Evolutionary conservation across 2,329 filamentous ascomycete species (phyloP), one percentile per base, ranked within the genome.

Genomic region (Apiospora sp.): DNA sequence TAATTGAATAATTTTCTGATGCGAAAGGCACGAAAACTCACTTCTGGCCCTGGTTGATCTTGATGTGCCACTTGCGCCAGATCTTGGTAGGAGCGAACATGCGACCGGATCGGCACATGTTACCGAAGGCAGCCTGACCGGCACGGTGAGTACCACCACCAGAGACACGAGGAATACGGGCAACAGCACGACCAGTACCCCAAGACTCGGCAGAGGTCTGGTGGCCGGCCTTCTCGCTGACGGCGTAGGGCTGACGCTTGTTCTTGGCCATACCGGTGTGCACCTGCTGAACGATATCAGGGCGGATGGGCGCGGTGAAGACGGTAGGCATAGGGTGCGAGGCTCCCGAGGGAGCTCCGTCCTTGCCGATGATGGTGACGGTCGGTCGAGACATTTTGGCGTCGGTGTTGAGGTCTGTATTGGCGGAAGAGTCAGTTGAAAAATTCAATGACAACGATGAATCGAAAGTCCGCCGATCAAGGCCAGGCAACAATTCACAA

Each of bases 41-140:
- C 94, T 96, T 98, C 92, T 99, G 96, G 87, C 93, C 93, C 87
- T 97, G 92, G 92, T 97, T 98, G 92, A 99, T 92, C 95, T 98
- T 98, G 91, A 98, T 91, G 91, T 99, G 96, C 97, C 96, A 99
- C 91, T 98, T 98, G 87, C 96, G 92, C 97, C 96, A 99, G 89
- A 98, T 93, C 93, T 99, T 99, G 88, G 96, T 99, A 80, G 96
- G 96, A 81, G 96, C 96, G 89, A 99, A 99, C 96, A 99, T 99
- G 89, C 96, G 96, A 90, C 97, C 96, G 85, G 96, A 98, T 87
- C 96, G 95, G 90, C 96, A 99, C 95, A 96, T 95, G 94, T 99
- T 99, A 94, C 96, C 96, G 88, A 98, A 99, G 81, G 96, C 96
- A 87, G 96, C 96, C 91, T 99, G 96, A 90, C 96, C 96, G 84